These are phyloP conservation scores for Kwoniella pini DNA, from an alignment of 768 basidiomycete species.

Conservation along the genomic window DNA sequence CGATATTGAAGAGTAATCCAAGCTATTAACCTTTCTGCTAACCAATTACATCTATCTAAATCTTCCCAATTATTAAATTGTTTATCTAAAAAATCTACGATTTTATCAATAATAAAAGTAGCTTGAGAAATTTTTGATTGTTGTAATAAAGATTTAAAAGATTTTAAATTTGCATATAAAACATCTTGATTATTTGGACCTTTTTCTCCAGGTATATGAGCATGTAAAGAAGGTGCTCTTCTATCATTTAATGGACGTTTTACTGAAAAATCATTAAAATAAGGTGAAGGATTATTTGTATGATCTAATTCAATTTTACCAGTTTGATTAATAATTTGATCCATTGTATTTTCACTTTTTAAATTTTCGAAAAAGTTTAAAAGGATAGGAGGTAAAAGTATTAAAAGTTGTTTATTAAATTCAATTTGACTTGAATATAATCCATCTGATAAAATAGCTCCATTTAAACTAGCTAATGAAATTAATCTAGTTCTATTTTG, in stretches of 20 bases:
- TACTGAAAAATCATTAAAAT: slow-evolving; percentile 79
- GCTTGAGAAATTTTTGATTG: slow-evolving; percentile 78
- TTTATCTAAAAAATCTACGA: slow-evolving; percentile 67
- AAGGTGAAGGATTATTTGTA: slow-evolving; percentile 62
- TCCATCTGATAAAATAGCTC: slow-evolving; percentile 79
- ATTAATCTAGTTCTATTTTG: slow-evolving; percentile 80
- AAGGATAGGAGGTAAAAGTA: slow-evolving; percentile 72
- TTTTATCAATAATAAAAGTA: slow-evolving; percentile 69
- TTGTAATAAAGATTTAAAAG: slow-evolving; percentile 68
- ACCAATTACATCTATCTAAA: slow-evolving; percentile 75
- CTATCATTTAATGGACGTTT: slow-evolving; percentile 71
- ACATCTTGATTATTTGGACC: slow-evolving; percentile 77
- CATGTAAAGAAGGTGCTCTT: slow-evolving; percentile 83
- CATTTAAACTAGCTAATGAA: slow-evolving; percentile 78
- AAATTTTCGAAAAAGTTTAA: slow-evolving; percentile 65
- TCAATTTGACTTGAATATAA: slow-evolving; percentile 71
- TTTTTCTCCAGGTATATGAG: slow-evolving; percentile 82
- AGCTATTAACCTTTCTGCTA: slow-evolving; percentile 72
- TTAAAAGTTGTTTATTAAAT: slow-evolving; percentile 70
- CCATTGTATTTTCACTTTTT: slow-evolving; percentile 39
- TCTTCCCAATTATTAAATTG: slow-evolving; percentile 64
- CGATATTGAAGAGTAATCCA: slow-evolving; percentile 94
- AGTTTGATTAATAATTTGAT: slow-evolving; percentile 58
- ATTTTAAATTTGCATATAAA: slow-evolving; percentile 69
- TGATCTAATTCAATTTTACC: slow-evolving; percentile 64